Base-by-base conservation (phyloP, 176 grass and related monocot genomes). In the Oryza officinalis region DNA sequence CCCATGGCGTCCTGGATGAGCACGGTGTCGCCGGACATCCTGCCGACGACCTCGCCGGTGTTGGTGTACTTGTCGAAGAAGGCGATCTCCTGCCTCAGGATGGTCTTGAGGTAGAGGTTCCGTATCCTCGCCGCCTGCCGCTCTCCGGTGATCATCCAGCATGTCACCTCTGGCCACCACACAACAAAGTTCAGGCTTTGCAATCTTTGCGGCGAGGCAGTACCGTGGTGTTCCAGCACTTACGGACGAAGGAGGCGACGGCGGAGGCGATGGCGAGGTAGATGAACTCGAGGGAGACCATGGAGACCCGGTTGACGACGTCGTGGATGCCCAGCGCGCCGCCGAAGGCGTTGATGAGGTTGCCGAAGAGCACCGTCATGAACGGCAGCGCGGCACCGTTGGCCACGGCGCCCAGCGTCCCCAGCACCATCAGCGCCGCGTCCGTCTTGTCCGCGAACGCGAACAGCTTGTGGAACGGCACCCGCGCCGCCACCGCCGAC, bases 1-100 rank as follows among this genome's bases (percentile, higher is more conserved):
- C 97, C 97, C 97, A 99, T 99, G 87, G 97, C 97, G 38, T 99
- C 97, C 69, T 99, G 97, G 91, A 99, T 99, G 12, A 99, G 83
- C 22, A 99, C 97, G 2, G 97, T 99, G 76, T 99, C 97, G 0
- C 97, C 97, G 7, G 97, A 99, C 97, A 99, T 99, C 75, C 97
- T 84, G 66, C 92, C 97, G 1, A 99, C 87, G 13, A 99, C 93
- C 85, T 99, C 97, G 59, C 97, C 97, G 13, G 97, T 99, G 80
- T 67, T 99, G 26, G 97, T 99, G 80, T 96, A 90, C 87, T 86
- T 87, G 71, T 99, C 97, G 70, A 99, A 99, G 81, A 99, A 99
- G 54, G 97, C 93, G 65, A 99, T 96, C 91, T 99, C 97, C 88
- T 99, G 97, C 32, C 93, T 31, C 7, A 99, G 85, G 47, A 99